Base-by-base conservation (phyloP, 345 rosid species). In the Pelargonium nanum region DNA sequence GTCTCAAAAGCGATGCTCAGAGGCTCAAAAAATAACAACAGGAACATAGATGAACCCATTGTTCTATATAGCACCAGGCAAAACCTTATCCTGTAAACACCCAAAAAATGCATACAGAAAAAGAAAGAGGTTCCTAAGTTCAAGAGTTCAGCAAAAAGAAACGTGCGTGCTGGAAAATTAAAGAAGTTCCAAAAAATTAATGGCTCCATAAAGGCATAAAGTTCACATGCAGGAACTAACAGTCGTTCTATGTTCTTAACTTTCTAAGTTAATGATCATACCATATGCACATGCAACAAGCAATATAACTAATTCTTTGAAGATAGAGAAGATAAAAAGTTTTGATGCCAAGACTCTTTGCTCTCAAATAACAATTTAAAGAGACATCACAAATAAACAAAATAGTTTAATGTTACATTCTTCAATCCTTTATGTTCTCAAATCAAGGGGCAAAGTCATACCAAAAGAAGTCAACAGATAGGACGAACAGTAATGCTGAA, bases 401-500 rank as follows among this genome's bases (percentile, higher is more conserved):
- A n/a, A 40, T 40, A 40, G 48, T 40, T 15, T 9, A 4, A 40
- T 10, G 48, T 40, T 15, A 40, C 9, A 40, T 40, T 40, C 2
- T 40, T 40, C 48, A 40, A 40, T 40, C 16, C 48, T 40, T 17
- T 40, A 40, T 10, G 0, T 40, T 6, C 48, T 40, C 48, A 40
- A 30, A 40, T 40, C 48, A 40, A 9, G 48, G 48, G 17, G 48
- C 9, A 40, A 40, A 40, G 2, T 17, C 48, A 40, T 40, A 40
- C 48, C 48, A 40, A 40, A 40, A 2, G 48, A 40, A 40, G 75
- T 89, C 91, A 63, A 82, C 81, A 63, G 80, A 72, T 59, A 93
- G 87, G 72, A 84, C 97, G 77, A 83, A 69, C 68, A 84, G 72
- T 50, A 93, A 74, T 56, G 74, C 96, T 58, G 96, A 83, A 74